Base-by-base conservation (phyloP, 2,329 filamentous ascomycete genomes). In the Thielaviopsis populi region DNA sequence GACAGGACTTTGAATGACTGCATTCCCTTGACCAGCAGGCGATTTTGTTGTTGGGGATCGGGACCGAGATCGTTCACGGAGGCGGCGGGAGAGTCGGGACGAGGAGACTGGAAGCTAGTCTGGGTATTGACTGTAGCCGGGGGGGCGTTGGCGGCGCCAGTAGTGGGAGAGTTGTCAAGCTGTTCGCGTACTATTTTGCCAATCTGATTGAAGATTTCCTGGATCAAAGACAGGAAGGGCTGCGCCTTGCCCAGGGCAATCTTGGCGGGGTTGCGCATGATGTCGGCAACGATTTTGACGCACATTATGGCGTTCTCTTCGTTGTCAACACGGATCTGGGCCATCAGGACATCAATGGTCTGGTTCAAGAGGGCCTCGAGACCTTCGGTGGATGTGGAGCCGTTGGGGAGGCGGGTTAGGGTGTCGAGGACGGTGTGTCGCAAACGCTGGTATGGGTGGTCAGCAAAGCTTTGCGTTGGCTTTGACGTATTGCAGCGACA, bases 231-330 rank as follows among this genome's bases (percentile, higher is more conserved):
- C 66, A 99, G 77, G 73, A 99, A 99, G 1, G 85, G 82, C 73
- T 97, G 92, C 2, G 96, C 91, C 72, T 89, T 91, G 65, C 83
- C 80, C 50, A 75, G 74, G 7, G 96, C 84, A 30, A 86, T 85
- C 75, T 92, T 95, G 65, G 86, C 83, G 74, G 97, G 92, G 72
- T 96, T 90, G 59, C 94, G 86, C 80, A 95, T 90, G 68, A 97
- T 86, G 72, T 99, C 94, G 78, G 96, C 96, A 61, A 95, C 90
- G 15, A 92, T 95, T 79, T 99, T 99, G 76, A 99, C 90, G 73
- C 92, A 96, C 67, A 99, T 78, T n/a, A 95, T 90, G 1, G 92
- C 94, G 79, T 99, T 99, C 68, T 99, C 94, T 75, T 99, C 94
- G 70, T 99, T 99, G 74, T 99, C 94, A 50, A 84, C 87, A 69